Evolutionary conservation across 257 asterid genomes (phyloP).

Genomic region (Marsdenia floribunda): DNA sequence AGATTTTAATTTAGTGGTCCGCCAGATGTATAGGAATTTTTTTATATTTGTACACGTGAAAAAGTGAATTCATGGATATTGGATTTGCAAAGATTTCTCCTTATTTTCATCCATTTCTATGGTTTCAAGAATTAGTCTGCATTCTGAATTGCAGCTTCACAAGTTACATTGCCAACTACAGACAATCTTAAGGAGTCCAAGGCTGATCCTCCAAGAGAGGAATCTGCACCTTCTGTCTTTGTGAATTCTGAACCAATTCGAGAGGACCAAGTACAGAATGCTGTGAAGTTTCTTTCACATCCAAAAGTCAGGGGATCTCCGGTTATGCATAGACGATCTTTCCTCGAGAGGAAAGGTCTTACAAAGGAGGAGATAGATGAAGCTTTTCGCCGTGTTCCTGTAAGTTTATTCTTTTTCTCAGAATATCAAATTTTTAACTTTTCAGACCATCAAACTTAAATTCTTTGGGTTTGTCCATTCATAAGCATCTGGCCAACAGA

Average conservation of each 20-base stretch:
- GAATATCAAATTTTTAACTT: not conserved
- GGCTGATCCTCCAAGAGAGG: conserved; percentile 48
- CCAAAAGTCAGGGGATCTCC: conserved; percentile 97
- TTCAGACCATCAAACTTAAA: not conserved
- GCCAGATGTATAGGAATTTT: not conserved
- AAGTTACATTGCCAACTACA: conserved; percentile 27
- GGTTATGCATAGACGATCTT: conserved; percentile 82
- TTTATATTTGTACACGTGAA: not conserved
- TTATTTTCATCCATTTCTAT: not conserved
- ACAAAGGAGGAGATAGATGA: conserved; percentile 99
- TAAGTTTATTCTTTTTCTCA: conserved; percentile 25
- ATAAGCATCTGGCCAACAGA: not conserved
- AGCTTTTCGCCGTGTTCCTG: conserved; percentile 96
- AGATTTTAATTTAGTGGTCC: not conserved
- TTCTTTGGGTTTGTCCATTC: not conserved
- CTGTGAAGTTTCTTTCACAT: conserved; percentile 94
- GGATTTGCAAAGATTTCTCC: conserved; percentile 2
- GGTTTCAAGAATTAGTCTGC: conserved; percentile 12
- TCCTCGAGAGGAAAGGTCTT: conserved; percentile 98
- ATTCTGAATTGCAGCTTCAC: conserved; percentile 40
- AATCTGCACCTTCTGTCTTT: conserved; percentile 69
- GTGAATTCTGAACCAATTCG: conserved; percentile 92
- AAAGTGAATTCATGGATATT: not conserved
- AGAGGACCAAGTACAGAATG: conserved; percentile 94
- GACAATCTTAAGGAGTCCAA: conserved; percentile 35